phyloP scores from a whole-genome alignment of 768 basidiomycete species.

The Nevesoporus exiguus region DNA sequence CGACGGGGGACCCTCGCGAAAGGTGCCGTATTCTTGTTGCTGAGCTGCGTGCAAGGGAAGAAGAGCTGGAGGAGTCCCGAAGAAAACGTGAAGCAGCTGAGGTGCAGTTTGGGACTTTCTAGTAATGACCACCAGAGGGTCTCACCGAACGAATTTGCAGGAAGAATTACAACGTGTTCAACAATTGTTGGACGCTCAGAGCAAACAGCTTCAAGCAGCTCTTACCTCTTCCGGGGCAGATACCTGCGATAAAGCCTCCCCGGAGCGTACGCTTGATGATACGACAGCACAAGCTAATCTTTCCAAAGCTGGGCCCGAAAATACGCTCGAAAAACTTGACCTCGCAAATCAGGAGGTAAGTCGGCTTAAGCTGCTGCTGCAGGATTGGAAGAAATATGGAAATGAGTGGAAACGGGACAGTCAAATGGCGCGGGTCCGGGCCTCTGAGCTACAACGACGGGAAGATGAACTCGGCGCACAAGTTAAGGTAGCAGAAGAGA shows the following conservation, averaged over 20 bases:
- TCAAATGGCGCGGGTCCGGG: constrained; percentile 12
- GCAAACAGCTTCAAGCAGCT: constrained; percentile 17
- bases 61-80: constrained; percentile 16
- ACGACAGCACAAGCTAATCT: not conserved
- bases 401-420: constrained; percentile 25
- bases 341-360: constrained; percentile 16
- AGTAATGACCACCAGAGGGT: not conserved
- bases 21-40: constrained; percentile 14
- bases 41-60: constrained; percentile 21
- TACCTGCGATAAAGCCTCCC: not conserved
- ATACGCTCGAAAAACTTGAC: constrained; percentile 9
- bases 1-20: constrained; percentile 8
- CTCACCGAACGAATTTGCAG: constrained; percentile 12
- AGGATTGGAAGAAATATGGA: constrained; percentile 26
- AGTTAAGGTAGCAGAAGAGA: constrained; percentile 12
- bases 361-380: constrained; percentile 19
- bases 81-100: constrained; percentile 14
- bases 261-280: constrained; percentile 6
- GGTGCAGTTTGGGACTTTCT: constrained; percentile 16
- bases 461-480: constrained; percentile 9
- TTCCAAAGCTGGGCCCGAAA: constrained; percentile 4
- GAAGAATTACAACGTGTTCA: constrained; percentile 18
- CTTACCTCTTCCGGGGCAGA: constrained; percentile 13
- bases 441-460: constrained; percentile 9
- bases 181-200: constrained; percentile 15